Base-by-base conservation (phyloP, 2,329 filamentous ascomycete genomes). In the Aspergillus eucalypticola region DNA sequence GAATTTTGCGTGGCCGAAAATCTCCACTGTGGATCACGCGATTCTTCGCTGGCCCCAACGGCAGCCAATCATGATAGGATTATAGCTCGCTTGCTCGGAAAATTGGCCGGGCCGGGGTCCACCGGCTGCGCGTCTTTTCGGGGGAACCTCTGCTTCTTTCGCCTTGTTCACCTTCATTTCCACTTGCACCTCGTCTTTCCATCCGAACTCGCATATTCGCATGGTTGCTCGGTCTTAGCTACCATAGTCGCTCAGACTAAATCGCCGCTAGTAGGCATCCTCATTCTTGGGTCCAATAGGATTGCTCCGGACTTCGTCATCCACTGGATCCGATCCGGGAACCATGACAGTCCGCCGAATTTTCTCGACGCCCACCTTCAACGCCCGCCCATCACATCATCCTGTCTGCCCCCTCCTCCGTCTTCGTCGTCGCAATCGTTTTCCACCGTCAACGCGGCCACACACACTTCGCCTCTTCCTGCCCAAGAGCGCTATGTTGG, bases 311-410 rank as follows among this genome's bases (percentile, higher is more conserved):
- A 41, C 32, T 39, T 44, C 35, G 17, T 44, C 39, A 42, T 46
- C 53, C 53, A 46, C 39, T 44, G 35, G n/a, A 46, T 25, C 23
- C 53, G 53, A 55, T 46, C 39, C 53, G 53, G 39, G 42, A 55
- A 44, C 53, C 42, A 27, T 55, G 53, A 55, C 53, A 42, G 25
- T 42, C 53, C 53, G 53, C 41, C 53, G 53, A 35, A 55, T 55
- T 55, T 55, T 55, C 53, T 55, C 53, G 53, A 55, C 39, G 53
- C 46, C 46, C 46, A 27, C 23, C 25, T 29, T 50, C 27, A 50
- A 29, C 46, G 46, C 46, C 46, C n/a, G 25, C 46, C 17, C 25
- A 8, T n/a, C 21, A 23, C 44, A 49, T 27, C 44, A 27, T 25
- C 13, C 41, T 19, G 39, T 46, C 39, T 32, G 32, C 39, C 53